phyloP scores from a whole-genome alignment of 2,329 filamentous ascomycete genomes.

The Xylariomycetidae sp. region DNA sequence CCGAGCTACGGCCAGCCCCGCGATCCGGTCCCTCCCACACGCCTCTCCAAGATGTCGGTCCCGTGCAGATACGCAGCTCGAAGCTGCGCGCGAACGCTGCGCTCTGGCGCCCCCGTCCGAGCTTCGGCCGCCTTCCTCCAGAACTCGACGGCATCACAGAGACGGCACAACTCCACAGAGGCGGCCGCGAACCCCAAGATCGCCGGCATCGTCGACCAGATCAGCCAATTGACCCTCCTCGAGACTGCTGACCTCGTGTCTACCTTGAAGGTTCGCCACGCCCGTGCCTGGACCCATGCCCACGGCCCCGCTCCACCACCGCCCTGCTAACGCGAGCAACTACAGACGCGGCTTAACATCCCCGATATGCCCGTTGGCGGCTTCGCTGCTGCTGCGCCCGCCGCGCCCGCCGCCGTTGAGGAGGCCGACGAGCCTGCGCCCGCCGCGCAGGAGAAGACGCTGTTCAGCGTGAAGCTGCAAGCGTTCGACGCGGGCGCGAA shows the following conservation, averaged over 20 bases:
- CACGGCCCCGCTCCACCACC: no score
- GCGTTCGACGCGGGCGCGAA: conserved; percentile 84
- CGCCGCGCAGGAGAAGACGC: conserved; percentile 87
- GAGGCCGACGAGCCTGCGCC: conserved; percentile 86
- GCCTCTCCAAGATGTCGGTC: conserved; percentile 48
- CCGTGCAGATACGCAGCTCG: conserved; percentile 58
- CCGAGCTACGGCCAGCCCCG: neutral
- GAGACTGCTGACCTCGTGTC: conserved; percentile 96
- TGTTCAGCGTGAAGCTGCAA: conserved; percentile 93
- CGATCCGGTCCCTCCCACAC: conserved; percentile 9
- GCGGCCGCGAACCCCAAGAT: conserved; percentile 85
- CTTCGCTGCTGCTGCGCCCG: conserved; percentile 66
- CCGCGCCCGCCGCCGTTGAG: conserved; percentile 58
- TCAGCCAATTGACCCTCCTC: conserved; percentile 93
- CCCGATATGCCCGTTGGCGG: conserved; percentile 94
- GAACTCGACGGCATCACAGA: conserved; percentile 45
- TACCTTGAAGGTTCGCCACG: conserved; percentile 83
- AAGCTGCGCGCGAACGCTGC: conserved; percentile 58
- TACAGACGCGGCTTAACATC: conserved; percentile 87
- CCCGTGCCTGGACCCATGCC: neutral
- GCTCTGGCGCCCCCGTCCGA: conserved; percentile 40
- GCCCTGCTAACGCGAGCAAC: conserved; percentile 11
- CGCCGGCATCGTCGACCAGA: conserved; percentile 90
- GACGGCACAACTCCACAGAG: conserved; percentile 87
- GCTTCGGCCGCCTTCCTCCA: conserved; percentile 38